Percentiles rank a stretch among this genome's conserved stretches.
These are phyloP conservation scores for Pisolithus thermaeus DNA, from an alignment of 1,284 basidiomycete genomes.

Conservation along the genomic window DNA sequence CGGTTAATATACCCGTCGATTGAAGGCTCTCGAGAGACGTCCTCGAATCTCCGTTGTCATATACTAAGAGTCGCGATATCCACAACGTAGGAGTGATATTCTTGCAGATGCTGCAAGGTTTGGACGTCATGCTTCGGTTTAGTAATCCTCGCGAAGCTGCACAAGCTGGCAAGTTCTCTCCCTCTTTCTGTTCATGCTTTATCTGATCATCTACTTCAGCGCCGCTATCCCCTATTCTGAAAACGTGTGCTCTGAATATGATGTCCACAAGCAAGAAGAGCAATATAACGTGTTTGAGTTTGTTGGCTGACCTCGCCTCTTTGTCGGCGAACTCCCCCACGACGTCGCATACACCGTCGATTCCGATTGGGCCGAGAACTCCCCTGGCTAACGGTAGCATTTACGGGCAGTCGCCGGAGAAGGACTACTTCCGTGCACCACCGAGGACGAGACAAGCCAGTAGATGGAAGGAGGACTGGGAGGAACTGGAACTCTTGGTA, in stretches of 20 bases:
- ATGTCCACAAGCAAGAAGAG: conserved; percentile 50
- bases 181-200: neutral
- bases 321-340: conserved; percentile 14
- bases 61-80: conserved; percentile 67
- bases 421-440: conserved; percentile 47
- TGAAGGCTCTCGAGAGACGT: conserved; percentile 62
- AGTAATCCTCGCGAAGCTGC: conserved; percentile 41
- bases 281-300: conserved; percentile 43
- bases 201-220: conserved; percentile 31
- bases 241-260: conserved; percentile 51
- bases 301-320: conserved; percentile 35
- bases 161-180: conserved; percentile 33
- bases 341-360: conserved; percentile 18
- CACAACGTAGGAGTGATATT: conserved; percentile 69
- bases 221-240: conserved; percentile 43
- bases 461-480: conserved; percentile 83
- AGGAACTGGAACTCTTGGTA: conserved; percentile 72
- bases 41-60: conserved; percentile 62
- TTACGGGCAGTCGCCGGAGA: conserved; percentile 53
- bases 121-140: conserved; percentile 51
- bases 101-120: conserved; percentile 71
- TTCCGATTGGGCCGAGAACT: conserved; percentile 26
- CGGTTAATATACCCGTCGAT: neutral
- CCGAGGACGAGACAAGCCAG: conserved; percentile 49
- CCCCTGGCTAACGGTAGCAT: conserved; percentile 36